Evolutionary conservation across 371 early-diverging fungal species (phyloP).

Genomic region (Mortierella sp.): DNA sequence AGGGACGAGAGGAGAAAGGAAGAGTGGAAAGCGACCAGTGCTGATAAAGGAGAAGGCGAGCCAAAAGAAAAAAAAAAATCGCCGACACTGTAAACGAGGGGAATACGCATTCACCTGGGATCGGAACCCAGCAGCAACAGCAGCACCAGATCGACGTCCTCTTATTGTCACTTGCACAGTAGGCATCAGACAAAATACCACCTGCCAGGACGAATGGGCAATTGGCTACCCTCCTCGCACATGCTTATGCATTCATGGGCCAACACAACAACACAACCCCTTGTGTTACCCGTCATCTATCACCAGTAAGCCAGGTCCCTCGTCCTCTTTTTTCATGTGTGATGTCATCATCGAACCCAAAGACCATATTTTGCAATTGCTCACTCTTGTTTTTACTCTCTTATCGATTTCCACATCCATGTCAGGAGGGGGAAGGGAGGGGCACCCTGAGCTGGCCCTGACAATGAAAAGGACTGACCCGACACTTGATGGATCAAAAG

Average conservation of each 20-base stretch:
- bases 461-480: no score
- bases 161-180: no score
- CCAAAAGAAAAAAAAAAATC: neutral
- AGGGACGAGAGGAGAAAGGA: neutral
- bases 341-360: slow-evolving; percentile 1
- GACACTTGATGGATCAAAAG: no score
- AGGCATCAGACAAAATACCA: neutral
- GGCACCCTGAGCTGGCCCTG: no score
- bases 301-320: neutral
- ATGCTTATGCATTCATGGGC: neutral
- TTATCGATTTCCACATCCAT: slow-evolving; percentile 6
- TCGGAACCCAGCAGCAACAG: neutral
- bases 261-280: neutral
- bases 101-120: neutral
- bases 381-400: neutral
- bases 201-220: neutral
- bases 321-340: neutral
- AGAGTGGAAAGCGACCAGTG: neutral
- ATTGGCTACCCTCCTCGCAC: neutral
- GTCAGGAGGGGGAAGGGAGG: neutral
- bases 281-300: neutral
- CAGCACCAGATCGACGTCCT: neutral
- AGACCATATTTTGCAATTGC: neutral
- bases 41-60: neutral
- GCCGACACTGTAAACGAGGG: neutral